Evolutionary conservation across 352 stramenopile species (phyloP), one percentile per base, ranked within the genome.

Genomic region (Globisporangium cystogenes): DNA sequence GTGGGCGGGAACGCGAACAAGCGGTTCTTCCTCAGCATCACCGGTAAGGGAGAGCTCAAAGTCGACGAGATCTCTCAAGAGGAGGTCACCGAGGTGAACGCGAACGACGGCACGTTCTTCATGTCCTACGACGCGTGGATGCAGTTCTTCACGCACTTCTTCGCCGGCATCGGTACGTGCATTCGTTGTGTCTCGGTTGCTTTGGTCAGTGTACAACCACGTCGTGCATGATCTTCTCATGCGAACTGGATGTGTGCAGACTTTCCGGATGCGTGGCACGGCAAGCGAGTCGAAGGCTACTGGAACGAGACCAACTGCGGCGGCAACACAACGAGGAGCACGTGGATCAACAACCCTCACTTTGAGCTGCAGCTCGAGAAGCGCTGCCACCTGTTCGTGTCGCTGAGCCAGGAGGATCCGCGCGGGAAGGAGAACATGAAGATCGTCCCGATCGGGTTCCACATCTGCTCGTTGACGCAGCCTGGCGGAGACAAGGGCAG

Each of bases 71-170:
- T 89, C 42, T 62, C 67, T 1, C 72, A 90, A 53, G 83, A 90
- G 53, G 82, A 96, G 37, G 65, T 87, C 4, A 61, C 86, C 7
- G 80, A 93, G 16, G 68, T 89, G 21, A 96, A 96, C 42, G 59
- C 71, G 3, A 90, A 85, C 39, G 90, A 97, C 50, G 90, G 90
- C 3, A 96, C 87, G 2, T 97, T 97, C 53, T 97, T 96, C 70
- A 97, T 97, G 85, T 72, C 74, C 15, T 97, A 70, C 54, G 76
- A 90, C 24, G 88, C 86, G 2, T 97, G 86, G 86, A 85, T 82
- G 62, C 61, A 82, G 49, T 82, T 90, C 48, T 97, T 95, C 57
- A 97, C 86, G 0, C 83, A 95, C 40, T 91, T 97, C 41, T 97
- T 97, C 48, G 78, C 90, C 21, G 87, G 84, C 20, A 90, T 96